Percentiles rank a stretch among this genome's conserved stretches.
These are phyloP conservation scores for Alternaria gansuensis DNA, from an alignment of 2,329 filamentous ascomycete genomes.

Conservation along the genomic window DNA sequence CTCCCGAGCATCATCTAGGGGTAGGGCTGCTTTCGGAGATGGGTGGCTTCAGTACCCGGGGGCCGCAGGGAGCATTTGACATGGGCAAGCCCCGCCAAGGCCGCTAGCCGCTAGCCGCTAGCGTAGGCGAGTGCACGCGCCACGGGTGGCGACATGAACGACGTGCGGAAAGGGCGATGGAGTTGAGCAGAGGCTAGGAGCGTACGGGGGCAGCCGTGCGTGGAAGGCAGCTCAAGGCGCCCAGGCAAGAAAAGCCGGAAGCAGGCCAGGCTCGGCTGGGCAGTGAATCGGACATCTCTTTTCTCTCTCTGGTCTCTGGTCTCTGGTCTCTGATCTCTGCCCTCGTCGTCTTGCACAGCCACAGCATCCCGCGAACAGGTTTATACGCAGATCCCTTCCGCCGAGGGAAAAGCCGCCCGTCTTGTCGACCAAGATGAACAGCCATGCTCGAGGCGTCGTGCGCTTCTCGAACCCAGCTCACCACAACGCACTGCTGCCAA, in stretches of 20 bases:
- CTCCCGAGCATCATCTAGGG: neutral
- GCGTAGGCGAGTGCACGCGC: neutral
- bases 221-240: neutral
- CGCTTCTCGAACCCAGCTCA: slow-evolving; percentile 39
- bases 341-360: slow-evolving; percentile 14
- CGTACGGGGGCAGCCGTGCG: neutral
- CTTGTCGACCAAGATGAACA: slow-evolving; percentile 31
- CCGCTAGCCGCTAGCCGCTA: neutral
- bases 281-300: neutral
- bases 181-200: neutral
- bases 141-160: neutral
- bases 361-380: slow-evolving; percentile 21
- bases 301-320: neutral
- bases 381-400: slow-evolving; percentile 24
- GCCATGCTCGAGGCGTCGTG: slow-evolving; percentile 36
- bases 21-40: slow-evolving; percentile 4
- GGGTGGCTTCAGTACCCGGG: neutral
- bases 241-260: neutral
- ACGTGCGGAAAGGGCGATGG: neutral
- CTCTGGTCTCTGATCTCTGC: too few species aligned
- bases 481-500: slow-evolving; percentile 27
- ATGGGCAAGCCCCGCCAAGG: neutral
- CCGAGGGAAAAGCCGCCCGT: slow-evolving; percentile 12
- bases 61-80: too few species aligned
- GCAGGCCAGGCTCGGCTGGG: neutral